Evolutionary conservation across 2,329 filamentous ascomycete species (phyloP).

Genomic region (Claviceps humidiphila): DNA sequence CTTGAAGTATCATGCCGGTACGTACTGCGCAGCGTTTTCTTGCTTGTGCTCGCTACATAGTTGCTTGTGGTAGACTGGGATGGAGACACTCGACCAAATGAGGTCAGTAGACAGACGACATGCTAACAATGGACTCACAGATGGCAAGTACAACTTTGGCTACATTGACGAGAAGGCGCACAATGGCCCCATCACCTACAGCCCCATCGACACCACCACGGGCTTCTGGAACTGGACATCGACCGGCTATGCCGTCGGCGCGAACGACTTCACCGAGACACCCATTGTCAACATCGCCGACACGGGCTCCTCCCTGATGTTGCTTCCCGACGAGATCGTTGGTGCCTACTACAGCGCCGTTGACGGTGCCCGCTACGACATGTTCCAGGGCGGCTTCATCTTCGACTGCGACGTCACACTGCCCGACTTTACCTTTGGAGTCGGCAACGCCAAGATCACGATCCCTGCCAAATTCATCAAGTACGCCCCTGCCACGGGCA

Average conservation of each 20-base stretch:
- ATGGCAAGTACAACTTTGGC: conserved; percentile 63
- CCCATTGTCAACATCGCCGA: conserved; percentile 39
- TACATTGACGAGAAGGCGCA: conserved; percentile 52
- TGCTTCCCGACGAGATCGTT: conserved; percentile 40
- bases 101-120: neutral
- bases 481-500: conserved; percentile 33
- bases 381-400: conserved; percentile 26
- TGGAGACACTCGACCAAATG: too few species aligned
- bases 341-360: conserved; percentile 34
- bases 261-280: conserved; percentile 9
- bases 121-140: conserved; percentile 7
- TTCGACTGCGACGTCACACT: conserved; percentile 30
- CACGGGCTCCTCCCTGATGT: conserved; percentile 49
- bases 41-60: too few species aligned
- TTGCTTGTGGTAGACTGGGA: too few species aligned
- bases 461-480: conserved; percentile 40
- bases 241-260: conserved; percentile 11
- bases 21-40: neutral
- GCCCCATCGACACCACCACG: conserved; percentile 43
- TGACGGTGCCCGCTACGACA: conserved; percentile 20
- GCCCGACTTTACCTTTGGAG: conserved; percentile 38
- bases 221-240: conserved; percentile 47
- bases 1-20: conserved; percentile 36
- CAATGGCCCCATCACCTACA: conserved; percentile 46
- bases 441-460: conserved; percentile 42